Evolutionary conservation across 164 flowering plant species (phyloP).

Genomic region (Kalanchoe fedtschenkoi): DNA sequence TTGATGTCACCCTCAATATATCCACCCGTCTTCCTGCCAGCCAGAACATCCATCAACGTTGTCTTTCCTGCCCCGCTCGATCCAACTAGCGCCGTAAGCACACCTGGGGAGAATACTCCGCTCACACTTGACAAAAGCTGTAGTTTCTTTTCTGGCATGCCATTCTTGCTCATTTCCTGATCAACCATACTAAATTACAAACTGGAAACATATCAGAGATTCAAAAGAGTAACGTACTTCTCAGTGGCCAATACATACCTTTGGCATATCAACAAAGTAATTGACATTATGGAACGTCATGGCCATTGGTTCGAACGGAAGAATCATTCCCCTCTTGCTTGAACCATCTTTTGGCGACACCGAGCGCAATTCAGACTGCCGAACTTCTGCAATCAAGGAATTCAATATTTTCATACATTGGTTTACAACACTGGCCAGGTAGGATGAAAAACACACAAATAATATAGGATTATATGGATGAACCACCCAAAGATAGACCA

Average conservation of each 20-base stretch:
- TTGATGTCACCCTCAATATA: slow-evolving; percentile 82
- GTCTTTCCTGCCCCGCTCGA: slow-evolving; percentile 96
- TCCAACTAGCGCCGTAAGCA: slow-evolving; percentile 94
- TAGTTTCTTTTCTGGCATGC: slow-evolving; percentile 50
- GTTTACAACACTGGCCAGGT: neutral
- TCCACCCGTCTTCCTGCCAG: slow-evolving; percentile 90
- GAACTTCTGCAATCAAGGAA: slow-evolving; percentile 15
- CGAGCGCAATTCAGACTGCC: slow-evolving; percentile 4
- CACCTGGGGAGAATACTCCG: slow-evolving; percentile 90
- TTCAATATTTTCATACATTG: too few species aligned
- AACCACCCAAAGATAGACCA: slow-evolving; percentile 17
- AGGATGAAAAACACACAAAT: neutral
- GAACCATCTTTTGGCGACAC: slow-evolving; percentile 11
- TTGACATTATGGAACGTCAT: slow-evolving; percentile 83
- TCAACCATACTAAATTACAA: neutral
- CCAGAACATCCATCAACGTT: slow-evolving; percentile 92
- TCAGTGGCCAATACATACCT: slow-evolving; percentile 35
- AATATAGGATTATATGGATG: neutral
- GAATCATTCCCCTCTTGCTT: slow-evolving; percentile 70
- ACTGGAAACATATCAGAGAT: neutral
- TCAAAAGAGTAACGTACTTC: neutral
- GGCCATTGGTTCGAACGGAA: slow-evolving; percentile 71
- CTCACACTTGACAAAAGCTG: slow-evolving; percentile 73
- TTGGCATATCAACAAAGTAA: slow-evolving; percentile 88
- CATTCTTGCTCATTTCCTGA: slow-evolving; percentile 62